phyloP scores from a whole-genome alignment of 371 early-diverging fungal genomes.

The Circinella minor region DNA sequence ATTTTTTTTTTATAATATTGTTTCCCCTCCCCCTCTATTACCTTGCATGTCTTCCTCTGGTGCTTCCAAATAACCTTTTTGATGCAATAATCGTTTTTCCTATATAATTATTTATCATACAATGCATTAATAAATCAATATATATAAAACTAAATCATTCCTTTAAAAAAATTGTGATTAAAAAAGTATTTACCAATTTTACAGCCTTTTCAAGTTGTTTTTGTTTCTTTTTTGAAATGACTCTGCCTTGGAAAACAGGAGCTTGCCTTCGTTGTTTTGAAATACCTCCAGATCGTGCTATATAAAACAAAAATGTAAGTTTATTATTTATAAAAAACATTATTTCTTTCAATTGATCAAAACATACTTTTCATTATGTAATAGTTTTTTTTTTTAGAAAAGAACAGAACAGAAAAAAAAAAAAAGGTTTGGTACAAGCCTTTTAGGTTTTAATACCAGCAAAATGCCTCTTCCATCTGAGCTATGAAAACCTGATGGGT shows the following conservation, averaged over 20 bases:
- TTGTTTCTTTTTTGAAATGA: conserved; percentile 51
- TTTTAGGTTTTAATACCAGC: too few relatives aligned
- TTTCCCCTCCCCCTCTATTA: too few relatives aligned
- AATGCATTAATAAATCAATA: background rate
- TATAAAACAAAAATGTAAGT: background rate
- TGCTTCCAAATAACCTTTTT: conserved; percentile 37
- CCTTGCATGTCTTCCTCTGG: conserved; percentile 54
- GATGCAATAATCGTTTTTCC: conserved; percentile 41
- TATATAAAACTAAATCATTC: too few relatives aligned
- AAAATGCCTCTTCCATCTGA: too few relatives aligned
- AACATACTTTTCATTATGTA: too few relatives aligned
- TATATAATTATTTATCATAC: conserved; percentile 7
- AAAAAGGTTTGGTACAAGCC: too few relatives aligned
- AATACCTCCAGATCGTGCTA: background rate
- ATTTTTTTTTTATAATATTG: too few relatives aligned
- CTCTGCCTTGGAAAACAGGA: conserved; percentile 21
- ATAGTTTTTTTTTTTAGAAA: too few relatives aligned
- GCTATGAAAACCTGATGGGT: too few relatives aligned
- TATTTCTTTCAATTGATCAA: too few relatives aligned
- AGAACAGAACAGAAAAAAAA: too few relatives aligned
- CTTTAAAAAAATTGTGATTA: background rate
- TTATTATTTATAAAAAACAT: too few relatives aligned
- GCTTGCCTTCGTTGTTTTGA: conserved; percentile 7
- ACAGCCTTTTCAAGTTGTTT: conserved; percentile 44
- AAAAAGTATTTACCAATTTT: conserved; percentile 33